phyloP scores from a whole-genome alignment of 2,329 filamentous ascomycete species.

The Arachnopeziza araneosa region DNA sequence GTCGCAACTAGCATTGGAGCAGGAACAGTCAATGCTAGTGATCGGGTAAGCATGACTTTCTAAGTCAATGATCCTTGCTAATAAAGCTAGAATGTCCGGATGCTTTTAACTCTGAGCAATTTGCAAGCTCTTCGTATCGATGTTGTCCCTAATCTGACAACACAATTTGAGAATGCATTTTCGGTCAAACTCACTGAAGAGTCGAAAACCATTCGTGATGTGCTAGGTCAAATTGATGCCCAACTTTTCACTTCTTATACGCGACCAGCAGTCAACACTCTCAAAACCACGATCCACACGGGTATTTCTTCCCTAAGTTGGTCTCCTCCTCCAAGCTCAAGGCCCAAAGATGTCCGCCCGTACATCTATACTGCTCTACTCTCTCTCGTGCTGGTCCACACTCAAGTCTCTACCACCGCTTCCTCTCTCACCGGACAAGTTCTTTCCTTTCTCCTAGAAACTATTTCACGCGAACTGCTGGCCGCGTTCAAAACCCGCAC shows the following conservation, averaged over 20 bases:
- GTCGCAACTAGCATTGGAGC: constrained; percentile 37
- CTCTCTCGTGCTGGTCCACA: constrained; percentile 82
- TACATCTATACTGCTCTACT: constrained; percentile 90
- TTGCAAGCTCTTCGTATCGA: constrained; percentile 76
- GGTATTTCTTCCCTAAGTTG: constrained; percentile 70
- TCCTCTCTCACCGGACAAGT: constrained; percentile 73
- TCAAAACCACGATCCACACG: constrained; percentile 64
- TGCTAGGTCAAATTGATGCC: constrained; percentile 83
- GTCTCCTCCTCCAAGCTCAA: constrained; percentile 52
- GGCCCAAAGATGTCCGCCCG: constrained; percentile 70
- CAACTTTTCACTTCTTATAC: constrained; percentile 92
- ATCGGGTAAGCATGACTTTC: constrained; percentile 38
- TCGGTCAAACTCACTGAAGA: constrained; percentile 93
- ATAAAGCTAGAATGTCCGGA: constrained; percentile 70
- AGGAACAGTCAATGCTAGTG: constrained; percentile 46
- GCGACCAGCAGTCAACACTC: constrained; percentile 61
- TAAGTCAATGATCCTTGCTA: constrained; percentile 21
- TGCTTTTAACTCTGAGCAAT: constrained; percentile 91
- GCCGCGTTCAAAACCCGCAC: constrained; percentile 64
- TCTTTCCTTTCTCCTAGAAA: constrained; percentile 80
- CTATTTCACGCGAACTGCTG: constrained; percentile 73
- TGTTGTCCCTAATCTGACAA: constrained; percentile 80
- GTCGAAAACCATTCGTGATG: constrained; percentile 83
- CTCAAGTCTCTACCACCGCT: constrained; percentile 77
- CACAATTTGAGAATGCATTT: constrained; percentile 90